Evolutionary conservation across 805 yeast species (phyloP).

Genomic region (Starmerella floricola): DNA sequence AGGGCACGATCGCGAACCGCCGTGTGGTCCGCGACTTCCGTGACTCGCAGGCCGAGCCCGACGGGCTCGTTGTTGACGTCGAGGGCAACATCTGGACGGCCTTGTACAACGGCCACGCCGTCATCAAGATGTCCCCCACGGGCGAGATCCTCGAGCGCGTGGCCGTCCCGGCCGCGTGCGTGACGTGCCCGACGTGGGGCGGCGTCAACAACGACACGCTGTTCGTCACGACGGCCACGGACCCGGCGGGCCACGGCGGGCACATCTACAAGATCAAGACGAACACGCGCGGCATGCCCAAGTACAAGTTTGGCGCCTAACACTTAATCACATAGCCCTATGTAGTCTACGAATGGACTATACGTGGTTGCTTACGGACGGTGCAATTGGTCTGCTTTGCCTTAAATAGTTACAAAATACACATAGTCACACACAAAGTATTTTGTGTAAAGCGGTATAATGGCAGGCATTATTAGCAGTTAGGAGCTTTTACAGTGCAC

Average conservation of each 20-base stretch:
- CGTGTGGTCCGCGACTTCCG: constrained; percentile 19
- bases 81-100: constrained; percentile 26
- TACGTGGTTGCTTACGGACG: no score
- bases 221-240: constrained; percentile 26
- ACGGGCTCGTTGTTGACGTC: constrained; percentile 23
- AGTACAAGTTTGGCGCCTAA: constrained; percentile 26
- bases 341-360: no score
- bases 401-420: no score
- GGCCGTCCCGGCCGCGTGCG: constrained; percentile 19
- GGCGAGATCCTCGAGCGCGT: constrained; percentile 25
- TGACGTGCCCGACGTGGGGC: constrained; percentile 32
- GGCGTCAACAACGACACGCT: constrained; percentile 26
- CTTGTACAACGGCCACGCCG: constrained; percentile 22
- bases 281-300: constrained; percentile 24
- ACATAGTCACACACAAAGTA: no score
- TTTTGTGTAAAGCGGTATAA: no score
- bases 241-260: constrained; percentile 26
- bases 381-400: no score
- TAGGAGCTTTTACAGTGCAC: no score
- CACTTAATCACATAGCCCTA: no score
- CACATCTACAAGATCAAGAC: constrained; percentile 27
- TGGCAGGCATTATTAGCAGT: no score
- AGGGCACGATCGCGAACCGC: constrained; percentile 30
- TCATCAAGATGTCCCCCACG: constrained; percentile 22
- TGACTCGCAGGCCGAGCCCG: constrained; percentile 24